Percentiles rank a stretch among this genome's conserved stretches.
Evolutionary conservation across 2,329 filamentous ascomycete genomes (phyloP).

Genomic region (Colletotrichum siamense): DNA sequence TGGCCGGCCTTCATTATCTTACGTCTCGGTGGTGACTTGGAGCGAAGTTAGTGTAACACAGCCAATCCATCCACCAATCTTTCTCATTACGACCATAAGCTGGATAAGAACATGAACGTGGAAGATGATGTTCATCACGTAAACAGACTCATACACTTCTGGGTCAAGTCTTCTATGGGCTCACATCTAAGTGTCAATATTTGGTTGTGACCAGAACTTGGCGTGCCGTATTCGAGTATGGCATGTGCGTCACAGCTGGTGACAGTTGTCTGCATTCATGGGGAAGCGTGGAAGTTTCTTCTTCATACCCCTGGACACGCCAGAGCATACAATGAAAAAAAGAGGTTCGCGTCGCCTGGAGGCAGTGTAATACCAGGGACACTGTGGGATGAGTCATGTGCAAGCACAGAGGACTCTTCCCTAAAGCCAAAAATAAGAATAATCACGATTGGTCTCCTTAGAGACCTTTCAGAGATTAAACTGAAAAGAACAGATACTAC

Average conservation of each 20-base stretch:
- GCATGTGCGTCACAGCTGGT: background rate
- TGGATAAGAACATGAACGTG: no score
- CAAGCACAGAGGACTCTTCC: slow-evolving; percentile 72
- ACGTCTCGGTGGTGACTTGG: background rate
- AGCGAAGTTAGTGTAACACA: no score
- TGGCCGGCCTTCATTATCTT: background rate
- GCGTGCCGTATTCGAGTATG: no score
- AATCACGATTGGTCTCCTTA: slow-evolving; percentile 78
- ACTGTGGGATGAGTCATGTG: slow-evolving; percentile 69
- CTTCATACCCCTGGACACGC: slow-evolving; percentile 63
- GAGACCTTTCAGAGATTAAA: slow-evolving; percentile 92
- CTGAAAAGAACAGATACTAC: slow-evolving; percentile 97
- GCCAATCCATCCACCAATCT: no score
- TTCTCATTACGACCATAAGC: no score
- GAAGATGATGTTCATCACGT: no score
- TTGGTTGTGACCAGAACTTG: no score
- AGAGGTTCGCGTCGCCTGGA: slow-evolving; percentile 70
- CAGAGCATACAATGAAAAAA: slow-evolving; percentile 64
- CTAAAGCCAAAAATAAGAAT: slow-evolving; percentile 76
- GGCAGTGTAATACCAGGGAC: slow-evolving; percentile 79
- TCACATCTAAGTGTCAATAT: no score
- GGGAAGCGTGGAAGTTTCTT: slow-evolving; percentile 17
- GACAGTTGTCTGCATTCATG: no score
- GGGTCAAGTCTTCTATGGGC: no score
- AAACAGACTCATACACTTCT: no score